phyloP scores from a whole-genome alignment of 2,329 filamentous ascomycete genomes.

The Fusarium sacchari region DNA sequence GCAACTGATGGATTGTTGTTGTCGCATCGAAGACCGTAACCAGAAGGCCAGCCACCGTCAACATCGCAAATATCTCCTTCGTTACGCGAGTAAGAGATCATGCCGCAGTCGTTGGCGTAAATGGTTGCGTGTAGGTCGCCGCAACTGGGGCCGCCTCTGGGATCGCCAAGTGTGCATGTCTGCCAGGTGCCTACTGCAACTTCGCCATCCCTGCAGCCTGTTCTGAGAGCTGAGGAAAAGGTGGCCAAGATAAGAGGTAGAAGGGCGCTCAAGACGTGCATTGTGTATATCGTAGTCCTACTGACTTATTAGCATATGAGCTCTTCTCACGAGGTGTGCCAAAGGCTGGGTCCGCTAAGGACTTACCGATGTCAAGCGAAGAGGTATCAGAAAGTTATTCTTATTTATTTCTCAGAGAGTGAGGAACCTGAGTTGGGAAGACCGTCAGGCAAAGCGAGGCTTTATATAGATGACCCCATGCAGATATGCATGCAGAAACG shows the following conservation, averaged over 20 bases:
- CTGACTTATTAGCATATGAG: not conserved
- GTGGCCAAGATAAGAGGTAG: not conserved
- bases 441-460: fast-evolving
- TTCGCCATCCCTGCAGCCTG: not conserved
- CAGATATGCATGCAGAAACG: not conserved
- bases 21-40: not conserved
- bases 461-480: not conserved
- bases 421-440: not conserved
- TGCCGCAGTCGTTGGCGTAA: not conserved
- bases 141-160: not conserved
- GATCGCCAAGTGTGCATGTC: not conserved
- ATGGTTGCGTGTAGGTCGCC: not conserved
- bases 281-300: not conserved
- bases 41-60: not conserved
- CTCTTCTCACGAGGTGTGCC: fast-evolving
- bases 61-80: not conserved
- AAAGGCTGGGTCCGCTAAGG: not conserved
- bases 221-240: not conserved
- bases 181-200: not conserved
- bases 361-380: not conserved
- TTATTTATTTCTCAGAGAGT: not conserved
- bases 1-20: not conserved
- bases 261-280: not conserved
- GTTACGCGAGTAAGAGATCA: not conserved
- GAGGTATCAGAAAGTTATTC: not conserved